phyloP scores from a whole-genome alignment of 2,329 filamentous ascomycete genomes.

The Colletotrichum paranaense region DNA sequence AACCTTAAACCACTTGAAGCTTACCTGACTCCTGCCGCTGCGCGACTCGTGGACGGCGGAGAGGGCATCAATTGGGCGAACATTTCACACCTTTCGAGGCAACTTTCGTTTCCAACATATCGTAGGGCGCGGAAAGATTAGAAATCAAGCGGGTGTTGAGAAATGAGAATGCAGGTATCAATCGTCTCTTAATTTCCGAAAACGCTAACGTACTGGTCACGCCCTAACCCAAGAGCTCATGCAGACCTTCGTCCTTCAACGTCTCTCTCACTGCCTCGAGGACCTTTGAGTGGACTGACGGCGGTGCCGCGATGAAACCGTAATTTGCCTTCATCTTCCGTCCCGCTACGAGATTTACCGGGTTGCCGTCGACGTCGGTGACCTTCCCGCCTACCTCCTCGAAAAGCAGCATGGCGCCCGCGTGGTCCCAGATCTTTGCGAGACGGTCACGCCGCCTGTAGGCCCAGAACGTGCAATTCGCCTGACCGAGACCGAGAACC shows the following conservation, averaged over 20 bases:
- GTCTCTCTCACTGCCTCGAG: conserved; percentile 50
- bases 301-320: conserved; percentile 66
- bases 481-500: conserved; percentile 61
- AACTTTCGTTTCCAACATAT: not conserved
- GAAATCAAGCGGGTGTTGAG: not conserved
- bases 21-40: not conserved
- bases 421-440: conserved; percentile 71
- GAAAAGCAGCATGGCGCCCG: conserved; percentile 69
- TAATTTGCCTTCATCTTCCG: conserved; percentile 62
- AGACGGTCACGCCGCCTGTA: conserved; percentile 60
- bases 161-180: not conserved
- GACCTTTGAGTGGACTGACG: conserved; percentile 54
- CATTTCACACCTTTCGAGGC: not conserved
- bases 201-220: not conserved
- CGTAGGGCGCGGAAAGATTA: not conserved
- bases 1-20: not conserved
- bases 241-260: conserved; percentile 46
- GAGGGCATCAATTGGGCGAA: not conserved
- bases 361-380: conserved; percentile 64
- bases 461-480: conserved; percentile 67
- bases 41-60: not conserved
- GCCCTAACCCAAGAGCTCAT: conserved; percentile 41
- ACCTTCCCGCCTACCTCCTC: conserved; percentile 67
- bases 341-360: conserved; percentile 61
- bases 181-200: not conserved